A percentile compares a stretch with the other conserved stretches of the same genome.
Evolutionary conservation across 179 eudicot genomes (phyloP).

Genomic region (Amaranthus tricolor): DNA sequence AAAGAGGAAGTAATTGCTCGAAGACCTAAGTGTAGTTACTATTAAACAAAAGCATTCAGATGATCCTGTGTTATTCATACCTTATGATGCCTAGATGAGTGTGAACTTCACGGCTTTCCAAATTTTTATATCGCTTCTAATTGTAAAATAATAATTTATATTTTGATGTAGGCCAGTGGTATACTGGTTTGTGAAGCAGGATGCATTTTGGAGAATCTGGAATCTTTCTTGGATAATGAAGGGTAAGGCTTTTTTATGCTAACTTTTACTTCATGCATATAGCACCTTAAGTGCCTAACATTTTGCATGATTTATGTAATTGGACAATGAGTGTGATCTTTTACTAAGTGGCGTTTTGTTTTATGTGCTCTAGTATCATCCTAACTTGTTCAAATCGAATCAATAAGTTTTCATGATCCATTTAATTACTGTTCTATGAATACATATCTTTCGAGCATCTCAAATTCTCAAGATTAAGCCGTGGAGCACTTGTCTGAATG

Average conservation of each 20-base stretch:
- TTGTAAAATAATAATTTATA: conserved; percentile 14
- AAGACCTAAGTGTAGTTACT: background rate
- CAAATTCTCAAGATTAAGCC: background rate
- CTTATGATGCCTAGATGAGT: background rate
- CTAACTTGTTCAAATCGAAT: background rate
- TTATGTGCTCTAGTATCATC: background rate
- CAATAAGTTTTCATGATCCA: background rate
- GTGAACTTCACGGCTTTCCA: background rate
- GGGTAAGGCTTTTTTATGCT: conserved; percentile 50
- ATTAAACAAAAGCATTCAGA: no score
- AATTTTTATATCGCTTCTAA: background rate
- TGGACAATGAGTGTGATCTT: background rate
- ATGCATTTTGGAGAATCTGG: conserved; percentile 93
- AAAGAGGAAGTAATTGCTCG: background rate
- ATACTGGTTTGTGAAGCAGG: conserved; percentile 98
- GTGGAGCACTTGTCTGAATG: background rate
- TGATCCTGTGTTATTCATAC: background rate
- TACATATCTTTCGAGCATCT: background rate
- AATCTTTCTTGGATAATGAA: conserved; percentile 73
- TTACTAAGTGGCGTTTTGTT: background rate
- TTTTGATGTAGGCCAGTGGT: conserved; percentile 68
- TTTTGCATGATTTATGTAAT: background rate
- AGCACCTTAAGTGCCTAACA: background rate
- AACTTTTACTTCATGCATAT: conserved; percentile 7
- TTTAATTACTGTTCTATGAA: background rate